Conservation (phyloP, 2,329 filamentous ascomycete species). For the Coniochaeta pulveracea region DNA sequence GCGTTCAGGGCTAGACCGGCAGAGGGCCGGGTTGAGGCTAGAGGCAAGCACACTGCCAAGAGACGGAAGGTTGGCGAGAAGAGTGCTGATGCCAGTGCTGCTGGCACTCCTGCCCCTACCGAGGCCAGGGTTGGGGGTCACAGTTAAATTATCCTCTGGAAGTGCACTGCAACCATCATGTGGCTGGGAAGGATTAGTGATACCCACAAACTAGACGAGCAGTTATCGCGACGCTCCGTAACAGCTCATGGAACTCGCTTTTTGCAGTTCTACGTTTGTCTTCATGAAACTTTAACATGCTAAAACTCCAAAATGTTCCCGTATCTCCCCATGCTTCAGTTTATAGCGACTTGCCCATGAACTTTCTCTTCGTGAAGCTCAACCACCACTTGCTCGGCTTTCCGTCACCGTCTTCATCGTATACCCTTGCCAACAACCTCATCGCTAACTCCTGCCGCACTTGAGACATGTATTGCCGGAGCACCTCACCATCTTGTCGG, state of each 20-base stretch:
- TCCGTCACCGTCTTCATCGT: slow-evolving; percentile 63
- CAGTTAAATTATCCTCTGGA: too few relatives aligned
- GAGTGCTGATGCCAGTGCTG: background rate
- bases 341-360: slow-evolving; percentile 90
- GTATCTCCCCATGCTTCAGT: background rate
- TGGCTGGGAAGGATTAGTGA: too few relatives aligned
- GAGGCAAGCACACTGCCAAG: slow-evolving; percentile 56
- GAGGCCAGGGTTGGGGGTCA: too few relatives aligned
- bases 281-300: too few relatives aligned
- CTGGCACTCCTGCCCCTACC: slow-evolving; percentile 6
- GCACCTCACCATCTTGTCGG: slow-evolving; percentile 76
- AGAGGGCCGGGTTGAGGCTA: slow-evolving; percentile 68
- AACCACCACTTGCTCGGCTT: slow-evolving; percentile 85
- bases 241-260: slow-evolving; percentile 1
- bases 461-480: slow-evolving; percentile 84
- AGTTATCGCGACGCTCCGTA: too few relatives aligned
- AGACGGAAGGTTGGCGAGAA: slow-evolving; percentile 46
- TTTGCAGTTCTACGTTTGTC: background rate
- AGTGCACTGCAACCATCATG: too few relatives aligned
- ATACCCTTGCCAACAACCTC: slow-evolving; percentile 76
- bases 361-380: slow-evolving; percentile 98
- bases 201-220: too few relatives aligned
- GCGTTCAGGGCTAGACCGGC: slow-evolving; percentile 71
- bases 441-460: slow-evolving; percentile 83
- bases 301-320: too few relatives aligned